Conservation (phyloP, 192 early-diverging fungal species). For the Neocallimastix lanati region DNA sequence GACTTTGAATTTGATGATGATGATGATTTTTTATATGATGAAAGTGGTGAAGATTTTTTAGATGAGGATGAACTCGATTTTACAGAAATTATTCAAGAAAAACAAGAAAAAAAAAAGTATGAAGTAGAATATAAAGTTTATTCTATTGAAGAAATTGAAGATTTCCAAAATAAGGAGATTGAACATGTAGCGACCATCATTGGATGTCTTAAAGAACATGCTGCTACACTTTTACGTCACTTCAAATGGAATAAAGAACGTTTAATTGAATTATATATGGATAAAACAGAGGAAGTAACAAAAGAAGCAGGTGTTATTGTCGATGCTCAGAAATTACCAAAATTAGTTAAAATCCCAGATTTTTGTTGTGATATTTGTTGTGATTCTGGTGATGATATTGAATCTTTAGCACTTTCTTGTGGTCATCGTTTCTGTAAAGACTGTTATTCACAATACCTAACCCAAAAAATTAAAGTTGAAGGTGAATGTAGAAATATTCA, state of each 20-base stretch:
- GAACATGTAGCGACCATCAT: conserved; percentile 54
- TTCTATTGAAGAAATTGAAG: conserved; percentile 32
- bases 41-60: neutral
- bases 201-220: conserved; percentile 41
- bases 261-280: conserved; percentile 58
- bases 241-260: conserved; percentile 77
- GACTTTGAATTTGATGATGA: neutral
- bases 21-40: neutral
- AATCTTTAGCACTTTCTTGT: conserved; percentile 62
- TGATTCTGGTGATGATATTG: conserved; percentile 28
- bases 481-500: conserved; percentile 76
- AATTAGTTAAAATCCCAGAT: conserved; percentile 9
- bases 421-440: conserved; percentile 70
- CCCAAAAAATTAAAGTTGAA: conserved; percentile 68
- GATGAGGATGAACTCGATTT: neutral
- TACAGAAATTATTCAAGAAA: neutral
- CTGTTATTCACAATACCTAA: conserved; percentile 74
- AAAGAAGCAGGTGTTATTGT: conserved; percentile 51
- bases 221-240: conserved; percentile 54
- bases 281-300: conserved; percentile 39
- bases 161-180: conserved; percentile 44
- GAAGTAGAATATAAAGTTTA: conserved; percentile 57
- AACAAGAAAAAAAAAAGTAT: conserved; percentile 23
- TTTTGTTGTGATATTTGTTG: conserved; percentile 90
- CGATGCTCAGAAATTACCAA: conserved; percentile 17